Evolutionary conservation across 495 filamentous ascomycete species (phyloP).

Genomic region (Cryomyces minteri): DNA sequence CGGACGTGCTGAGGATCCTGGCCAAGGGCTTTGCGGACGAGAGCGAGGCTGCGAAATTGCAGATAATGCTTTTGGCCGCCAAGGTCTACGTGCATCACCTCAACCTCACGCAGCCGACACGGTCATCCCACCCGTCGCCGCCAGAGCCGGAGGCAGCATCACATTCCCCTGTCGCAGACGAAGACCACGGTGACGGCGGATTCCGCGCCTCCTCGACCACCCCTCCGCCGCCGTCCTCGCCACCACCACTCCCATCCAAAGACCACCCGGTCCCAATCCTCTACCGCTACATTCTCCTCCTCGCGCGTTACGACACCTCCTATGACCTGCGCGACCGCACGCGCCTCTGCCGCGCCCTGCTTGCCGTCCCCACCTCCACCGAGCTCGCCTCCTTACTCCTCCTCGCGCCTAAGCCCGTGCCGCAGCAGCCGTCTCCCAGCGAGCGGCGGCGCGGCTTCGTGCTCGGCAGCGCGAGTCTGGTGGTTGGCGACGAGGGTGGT

Average conservation of each 20-base stretch:
- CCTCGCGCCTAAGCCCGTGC: conserved; percentile 84
- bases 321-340: conserved; percentile 89
- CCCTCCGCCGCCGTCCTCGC: conserved; percentile 16
- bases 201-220: conserved; percentile 1
- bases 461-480: conserved; percentile 68
- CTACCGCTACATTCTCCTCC: conserved; percentile 67
- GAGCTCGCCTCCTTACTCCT: conserved; percentile 82
- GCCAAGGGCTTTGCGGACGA: conserved; percentile 71
- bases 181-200: conserved; percentile 13
- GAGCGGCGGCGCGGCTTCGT: conserved; percentile 56
- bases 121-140: conserved; percentile 4
- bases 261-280: conserved; percentile 54
- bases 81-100: conserved; percentile 88
- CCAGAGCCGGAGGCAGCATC: conserved; percentile 8
- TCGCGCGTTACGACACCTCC: conserved; percentile 81
- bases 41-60: conserved; percentile 66
- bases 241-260: conserved; percentile 9
- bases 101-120: conserved; percentile 28
- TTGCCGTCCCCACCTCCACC: conserved; percentile 51
- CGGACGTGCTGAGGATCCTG: conserved; percentile 82
- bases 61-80: conserved; percentile 80
- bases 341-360: conserved; percentile 67
- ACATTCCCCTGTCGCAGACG: not conserved
- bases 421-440: conserved; percentile 68
- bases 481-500: conserved; percentile 57